Evolutionary conservation across 2,329 filamentous ascomycete genomes (phyloP), one percentile per base, ranked within the genome.

Genomic region (Fusarium equiseti): DNA sequence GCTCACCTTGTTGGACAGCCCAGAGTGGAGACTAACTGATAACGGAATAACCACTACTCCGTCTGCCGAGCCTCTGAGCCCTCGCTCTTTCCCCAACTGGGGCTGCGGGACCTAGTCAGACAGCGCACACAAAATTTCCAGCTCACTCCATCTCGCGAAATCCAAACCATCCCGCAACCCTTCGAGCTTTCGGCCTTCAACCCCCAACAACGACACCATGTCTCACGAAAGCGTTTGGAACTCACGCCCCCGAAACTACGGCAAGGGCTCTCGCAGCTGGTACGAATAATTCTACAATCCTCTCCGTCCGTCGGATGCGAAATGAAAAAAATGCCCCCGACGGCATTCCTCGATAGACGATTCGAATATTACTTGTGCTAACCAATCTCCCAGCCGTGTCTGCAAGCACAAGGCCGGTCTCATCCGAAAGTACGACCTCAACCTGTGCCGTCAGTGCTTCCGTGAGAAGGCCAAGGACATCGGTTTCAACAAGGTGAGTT

Each of bases 381-480:
- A 81, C 79, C 24, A 38, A 63, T 71, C 54, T 63, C 59, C 35
- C 68, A 89, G 88, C 88, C 88, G 88, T 74, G 86, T 89, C 81
- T 90, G 88, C 93, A 94, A 94, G 83, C 95, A 99, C 92, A 91
- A 90, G 83, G 95, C 96, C 81, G 96, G 96, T 97, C 91, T 99
- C 79, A 97, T 99, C 91, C 95, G 96, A 89, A 99, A 99, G 89
- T 99, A 99, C 88, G 95, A 96, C 83, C 90, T 98, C 79, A 94
- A 97, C 86, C 89, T 92, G 82, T 92, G 90, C 89, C 89, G 90
- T 88, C 90, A 92, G 83, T 92, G 90, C 88, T 92, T 91, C 88
- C 88, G 90, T 80, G 90, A 92, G 87, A 91, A 91, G 87, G 83
- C 88, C 76, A 83, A 88, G 83, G 90, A 92, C 81, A 91, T 92